Percentiles rank a stretch among this genome's conserved stretches.
Conservation (phyloP, 2,329 filamentous ascomycete species). For the Orbilia ellipsospora region DNA sequence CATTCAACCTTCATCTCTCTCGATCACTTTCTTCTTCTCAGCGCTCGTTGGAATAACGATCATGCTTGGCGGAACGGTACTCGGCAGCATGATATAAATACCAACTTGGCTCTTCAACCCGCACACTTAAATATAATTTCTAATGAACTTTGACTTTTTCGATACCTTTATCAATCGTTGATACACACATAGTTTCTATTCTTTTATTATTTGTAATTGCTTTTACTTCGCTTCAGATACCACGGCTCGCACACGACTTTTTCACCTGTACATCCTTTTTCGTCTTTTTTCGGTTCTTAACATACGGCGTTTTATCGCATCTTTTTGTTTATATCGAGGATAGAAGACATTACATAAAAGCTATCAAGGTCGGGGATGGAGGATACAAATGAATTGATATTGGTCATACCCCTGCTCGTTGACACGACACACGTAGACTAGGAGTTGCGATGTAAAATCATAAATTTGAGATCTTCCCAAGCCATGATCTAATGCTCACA, state of each 20-base stretch:
- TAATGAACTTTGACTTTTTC: conserved; percentile 23
- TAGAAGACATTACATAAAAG: neutral
- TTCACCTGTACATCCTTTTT: conserved; percentile 10
- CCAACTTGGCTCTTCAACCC: neutral
- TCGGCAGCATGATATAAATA: conserved; percentile 30
- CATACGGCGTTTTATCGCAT: conserved; percentile 21
- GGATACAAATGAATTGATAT: neutral
- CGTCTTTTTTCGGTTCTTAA: neutral
- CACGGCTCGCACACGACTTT: conserved; percentile 8
- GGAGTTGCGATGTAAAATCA: no score
- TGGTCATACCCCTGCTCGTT: neutral
- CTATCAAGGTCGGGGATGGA: neutral
- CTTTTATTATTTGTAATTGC: conserved; percentile 2
- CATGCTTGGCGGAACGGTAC: conserved; percentile 40
- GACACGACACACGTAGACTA: neutral
- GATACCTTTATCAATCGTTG: no score
- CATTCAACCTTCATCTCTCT: conserved; percentile 36
- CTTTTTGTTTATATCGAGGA: neutral
- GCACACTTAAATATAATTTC: conserved; percentile 32
- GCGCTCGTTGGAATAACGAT: conserved; percentile 34
- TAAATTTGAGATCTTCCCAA: neutral
- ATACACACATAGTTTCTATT: neutral
- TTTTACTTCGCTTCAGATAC: conserved; percentile 33
- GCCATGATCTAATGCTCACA: conserved; percentile 33
- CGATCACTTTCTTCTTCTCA: conserved; percentile 36